These are phyloP conservation scores for Phialophora expanda DNA, from an alignment of 2,329 filamentous ascomycete species.

Conservation along the genomic window DNA sequence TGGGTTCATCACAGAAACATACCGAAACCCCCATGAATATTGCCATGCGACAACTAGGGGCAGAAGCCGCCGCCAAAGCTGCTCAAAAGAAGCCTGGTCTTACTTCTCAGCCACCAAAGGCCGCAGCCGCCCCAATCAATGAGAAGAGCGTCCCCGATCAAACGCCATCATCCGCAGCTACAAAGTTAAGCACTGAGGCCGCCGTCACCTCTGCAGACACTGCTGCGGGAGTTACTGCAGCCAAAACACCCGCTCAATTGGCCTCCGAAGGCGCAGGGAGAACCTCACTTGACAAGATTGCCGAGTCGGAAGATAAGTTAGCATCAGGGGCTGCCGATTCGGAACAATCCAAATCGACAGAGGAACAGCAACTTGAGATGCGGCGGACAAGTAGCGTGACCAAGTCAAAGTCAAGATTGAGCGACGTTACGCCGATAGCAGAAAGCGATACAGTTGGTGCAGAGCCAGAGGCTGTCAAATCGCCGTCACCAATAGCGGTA, in stretches of 20 bases:
- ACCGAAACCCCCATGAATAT: constrained; percentile 46
- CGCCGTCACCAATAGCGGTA: constrained; percentile 10
- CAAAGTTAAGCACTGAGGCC: constrained; percentile 28
- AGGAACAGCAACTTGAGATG: constrained; percentile 33
- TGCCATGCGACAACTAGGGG: constrained; percentile 52
- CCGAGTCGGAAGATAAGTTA: constrained; percentile 31
- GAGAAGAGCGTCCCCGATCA: constrained; percentile 23
- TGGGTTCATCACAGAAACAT: constrained; percentile 23
- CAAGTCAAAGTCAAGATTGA: constrained; percentile 27
- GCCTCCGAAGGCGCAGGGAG: constrained; percentile 36
- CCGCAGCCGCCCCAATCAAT: constrained; percentile 26
- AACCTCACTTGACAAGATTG: constrained; percentile 37
- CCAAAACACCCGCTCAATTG: constrained; percentile 37
- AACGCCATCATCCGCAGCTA: constrained; percentile 25
- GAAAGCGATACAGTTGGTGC: constrained; percentile 30
- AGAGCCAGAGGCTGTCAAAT: constrained; percentile 12
- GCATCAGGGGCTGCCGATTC: constrained; percentile 24
- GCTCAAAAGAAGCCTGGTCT: constrained; percentile 36
- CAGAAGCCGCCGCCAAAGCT: constrained; percentile 45
- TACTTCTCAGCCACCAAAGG: constrained; percentile 24
- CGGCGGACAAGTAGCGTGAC: constrained; percentile 30
- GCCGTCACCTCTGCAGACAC: constrained; percentile 32
- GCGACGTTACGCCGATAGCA: constrained; percentile 33
- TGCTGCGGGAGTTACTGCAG: constrained; percentile 29
- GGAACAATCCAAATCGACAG: constrained; percentile 28